Percentiles rank a stretch among this genome's conserved stretches.
Evolutionary conservation across 129 eudicot species (phyloP).

Genomic region (sunflower (Helianthus annuus)): HanXRQr2.0-SUNRISE NC_035437.2:167804386-167804885

Average conservation of each 20-base stretch:
- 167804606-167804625: conserved; percentile 55
- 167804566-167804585: conserved; percentile 65
- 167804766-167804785: conserved; percentile 66
- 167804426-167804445: conserved; percentile 23
- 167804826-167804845: conserved; percentile 40
- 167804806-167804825: conserved; percentile 67
- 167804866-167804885: conserved; percentile 59
- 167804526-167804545: conserved; percentile 28
- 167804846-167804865: conserved; percentile 48
- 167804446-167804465: conserved; percentile 23
- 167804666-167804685: conserved; percentile 57
- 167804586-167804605: conserved; percentile 39
- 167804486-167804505: conserved; percentile 21
- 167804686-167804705: conserved; percentile 61
- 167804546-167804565: conserved; percentile 43
- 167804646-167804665: conserved; percentile 47
- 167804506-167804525: conserved; percentile 42
- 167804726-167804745: conserved; percentile 42
- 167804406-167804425: conserved; percentile 28
- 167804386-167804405: conserved; percentile 44
- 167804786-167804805: conserved; percentile 89
- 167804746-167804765: conserved; percentile 49
- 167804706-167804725: conserved; percentile 79
- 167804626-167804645: conserved; percentile 55
- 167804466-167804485: conserved; percentile 20